phyloP scores from a whole-genome alignment of 768 basidiomycete genomes.

The Nidularia pulvinata region DNA sequence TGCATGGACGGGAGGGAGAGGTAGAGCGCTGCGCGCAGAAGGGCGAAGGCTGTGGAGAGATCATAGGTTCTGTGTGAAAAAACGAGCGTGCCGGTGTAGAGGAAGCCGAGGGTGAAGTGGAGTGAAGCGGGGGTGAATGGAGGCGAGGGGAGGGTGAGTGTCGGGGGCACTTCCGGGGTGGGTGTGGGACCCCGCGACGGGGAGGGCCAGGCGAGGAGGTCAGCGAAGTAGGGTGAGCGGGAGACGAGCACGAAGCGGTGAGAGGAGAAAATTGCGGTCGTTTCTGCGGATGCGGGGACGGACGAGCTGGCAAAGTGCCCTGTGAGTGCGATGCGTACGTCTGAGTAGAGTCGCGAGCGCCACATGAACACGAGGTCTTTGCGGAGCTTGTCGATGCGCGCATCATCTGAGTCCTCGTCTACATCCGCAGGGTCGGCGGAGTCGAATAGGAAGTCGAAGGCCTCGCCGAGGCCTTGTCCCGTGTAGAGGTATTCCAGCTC shows the following conservation, averaged over 20 bases:
- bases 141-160: slow-evolving; percentile 80
- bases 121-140: slow-evolving; percentile 95
- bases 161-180: slow-evolving; percentile 41
- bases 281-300: slow-evolving; percentile 50
- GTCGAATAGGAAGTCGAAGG: slow-evolving; percentile 88
- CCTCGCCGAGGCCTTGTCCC: slow-evolving; percentile 84
- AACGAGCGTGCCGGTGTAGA: slow-evolving; percentile 92
- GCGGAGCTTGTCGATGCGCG: slow-evolving; percentile 80
- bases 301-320: slow-evolving; percentile 69
- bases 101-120: slow-evolving; percentile 92
- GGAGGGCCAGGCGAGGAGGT: slow-evolving; percentile 65
- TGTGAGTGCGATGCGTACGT: slow-evolving; percentile 80
- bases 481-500: slow-evolving; percentile 97
- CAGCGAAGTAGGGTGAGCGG: slow-evolving; percentile 85
- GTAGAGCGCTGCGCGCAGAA: slow-evolving; percentile 82
- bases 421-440: slow-evolving; percentile 23
- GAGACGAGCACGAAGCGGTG: slow-evolving; percentile 94
- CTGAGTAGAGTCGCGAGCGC: slow-evolving; percentile 92
- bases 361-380: slow-evolving; percentile 98
- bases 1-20: slow-evolving; percentile 73
- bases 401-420: slow-evolving; percentile 35
- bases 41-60: slow-evolving; percentile 88
- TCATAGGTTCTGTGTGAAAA: slow-evolving; percentile 95
- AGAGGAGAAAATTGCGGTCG: slow-evolving; percentile 85
- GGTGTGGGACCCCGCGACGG: slow-evolving; percentile 12